Evolutionary conservation across 2,329 filamentous ascomycete genomes (phyloP).

Genomic region (Trichoderma oligosporum): DNA sequence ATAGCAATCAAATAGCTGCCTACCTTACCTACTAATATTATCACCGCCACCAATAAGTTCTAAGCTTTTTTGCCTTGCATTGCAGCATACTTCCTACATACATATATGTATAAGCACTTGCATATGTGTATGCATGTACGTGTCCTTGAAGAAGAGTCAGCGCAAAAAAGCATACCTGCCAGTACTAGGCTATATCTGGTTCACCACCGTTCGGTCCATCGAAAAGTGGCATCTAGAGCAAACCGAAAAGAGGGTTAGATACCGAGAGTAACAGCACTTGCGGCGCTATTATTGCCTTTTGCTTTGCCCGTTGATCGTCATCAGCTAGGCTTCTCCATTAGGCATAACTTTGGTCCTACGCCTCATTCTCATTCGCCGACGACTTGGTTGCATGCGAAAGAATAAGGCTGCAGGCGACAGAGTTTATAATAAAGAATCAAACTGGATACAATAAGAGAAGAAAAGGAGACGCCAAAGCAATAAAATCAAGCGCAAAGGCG

Average conservation of each 20-base stretch:
- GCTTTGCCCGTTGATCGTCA: conserved; percentile 6
- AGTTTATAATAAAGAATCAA: conserved; percentile 13
- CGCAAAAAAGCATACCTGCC: conserved; percentile 1
- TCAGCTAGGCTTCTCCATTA: conserved; percentile 16
- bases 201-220: conserved; percentile 8
- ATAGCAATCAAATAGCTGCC: too few species aligned
- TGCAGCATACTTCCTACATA: conserved; percentile 4
- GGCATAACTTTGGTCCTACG: conserved; percentile 7
- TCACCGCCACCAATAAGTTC: neutral
- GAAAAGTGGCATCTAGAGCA: conserved; percentile 13
- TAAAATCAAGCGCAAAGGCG: conserved; percentile 1
- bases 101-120: conserved; percentile 17
- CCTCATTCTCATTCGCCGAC: conserved; percentile 10
- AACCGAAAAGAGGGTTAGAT: conserved; percentile 15
- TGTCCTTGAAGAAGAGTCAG: neutral
- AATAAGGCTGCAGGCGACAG: conserved; percentile 19
- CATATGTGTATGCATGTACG: conserved; percentile 7
- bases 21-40: too few species aligned
- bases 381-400: conserved; percentile 2
- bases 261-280: neutral
- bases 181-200: conserved; percentile 4
- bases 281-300: conserved; percentile 1
- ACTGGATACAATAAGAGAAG: neutral
- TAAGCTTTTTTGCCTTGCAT: conserved; percentile 9
- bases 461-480: neutral